phyloP scores from a whole-genome alignment of 768 basidiomycete genomes.

The Pholiota conissans region DNA sequence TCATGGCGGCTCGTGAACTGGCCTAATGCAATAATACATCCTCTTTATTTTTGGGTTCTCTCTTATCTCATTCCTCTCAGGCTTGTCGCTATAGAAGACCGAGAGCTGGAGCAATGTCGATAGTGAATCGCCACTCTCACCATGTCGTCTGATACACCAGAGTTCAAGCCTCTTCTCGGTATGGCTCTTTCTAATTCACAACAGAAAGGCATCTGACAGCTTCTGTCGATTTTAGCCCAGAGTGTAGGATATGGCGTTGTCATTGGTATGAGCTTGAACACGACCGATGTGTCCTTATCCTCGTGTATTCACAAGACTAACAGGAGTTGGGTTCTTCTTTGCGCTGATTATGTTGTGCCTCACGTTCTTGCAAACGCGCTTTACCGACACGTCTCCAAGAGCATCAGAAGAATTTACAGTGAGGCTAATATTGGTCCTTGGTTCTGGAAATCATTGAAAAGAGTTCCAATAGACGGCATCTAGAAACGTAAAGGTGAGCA shows the following conservation, averaged over 20 bases:
- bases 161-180: constrained; percentile 43
- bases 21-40: background rate
- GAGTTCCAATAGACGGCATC: constrained; percentile 37
- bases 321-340: constrained; percentile 53
- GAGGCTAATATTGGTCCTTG: constrained; percentile 7
- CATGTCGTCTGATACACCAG: constrained; percentile 17
- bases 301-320: background rate
- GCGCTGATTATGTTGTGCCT: constrained; percentile 45
- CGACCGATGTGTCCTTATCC: background rate
- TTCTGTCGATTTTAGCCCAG: constrained; percentile 32
- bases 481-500: constrained; percentile 40
- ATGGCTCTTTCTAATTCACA: too few species aligned
- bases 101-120: background rate
- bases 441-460: background rate
- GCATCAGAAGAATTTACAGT: constrained; percentile 53
- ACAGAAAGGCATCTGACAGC: background rate
- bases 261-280: constrained; percentile 31
- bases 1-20: background rate
- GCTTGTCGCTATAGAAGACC: background rate
- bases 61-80: constrained; percentile 7
- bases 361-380: constrained; percentile 45
- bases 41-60: constrained; percentile 1
- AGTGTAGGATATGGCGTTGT: constrained; percentile 52
- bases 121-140: background rate
- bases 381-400: constrained; percentile 43